These are phyloP conservation scores for Neurospora intermedia DNA, from an alignment of 495 filamentous ascomycete species.

Conservation along the genomic window DNA sequence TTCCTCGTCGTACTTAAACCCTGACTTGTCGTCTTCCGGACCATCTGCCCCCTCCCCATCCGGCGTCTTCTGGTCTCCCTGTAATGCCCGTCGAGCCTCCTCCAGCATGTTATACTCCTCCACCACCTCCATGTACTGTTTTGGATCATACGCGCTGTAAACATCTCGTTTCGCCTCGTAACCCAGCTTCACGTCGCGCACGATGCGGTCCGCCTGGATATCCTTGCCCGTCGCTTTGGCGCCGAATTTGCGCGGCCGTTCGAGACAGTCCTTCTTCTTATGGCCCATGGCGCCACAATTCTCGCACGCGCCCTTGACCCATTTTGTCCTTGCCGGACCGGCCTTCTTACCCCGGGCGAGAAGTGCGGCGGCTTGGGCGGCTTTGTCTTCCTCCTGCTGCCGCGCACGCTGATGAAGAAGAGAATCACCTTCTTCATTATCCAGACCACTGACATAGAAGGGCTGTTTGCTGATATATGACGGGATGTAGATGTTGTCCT, in stretches of 20 bases:
- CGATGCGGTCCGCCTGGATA: conserved; percentile 85
- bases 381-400: conserved; percentile 49
- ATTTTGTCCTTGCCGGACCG: conserved; percentile 84
- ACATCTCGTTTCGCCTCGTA: conserved; percentile 99
- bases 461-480: conserved; percentile 96
- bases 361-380: conserved; percentile 64
- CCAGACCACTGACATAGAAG: conserved; percentile 78
- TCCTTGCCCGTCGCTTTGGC: conserved; percentile 88
- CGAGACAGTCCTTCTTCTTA: conserved; percentile 87
- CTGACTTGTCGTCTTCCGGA: conserved; percentile 24
- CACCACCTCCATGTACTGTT: conserved; percentile 74
- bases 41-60: conserved; percentile 44
- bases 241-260: conserved; percentile 77
- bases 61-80: conserved; percentile 8
- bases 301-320: conserved; percentile 93
- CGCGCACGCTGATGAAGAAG: conserved; percentile 94
- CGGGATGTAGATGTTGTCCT: conserved; percentile 97
- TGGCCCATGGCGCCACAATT: conserved; percentile 97
- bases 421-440: conserved; percentile 66
- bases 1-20: conserved; percentile 78
- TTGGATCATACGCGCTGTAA: conserved; percentile 92
- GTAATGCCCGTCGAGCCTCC: conserved; percentile 47
- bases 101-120: conserved; percentile 84
- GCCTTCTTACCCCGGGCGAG: conserved; percentile 53
- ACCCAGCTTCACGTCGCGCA: conserved; percentile 73